phyloP scores from a whole-genome alignment of 441 rosid species.

The Oxalis stricta region DNA sequence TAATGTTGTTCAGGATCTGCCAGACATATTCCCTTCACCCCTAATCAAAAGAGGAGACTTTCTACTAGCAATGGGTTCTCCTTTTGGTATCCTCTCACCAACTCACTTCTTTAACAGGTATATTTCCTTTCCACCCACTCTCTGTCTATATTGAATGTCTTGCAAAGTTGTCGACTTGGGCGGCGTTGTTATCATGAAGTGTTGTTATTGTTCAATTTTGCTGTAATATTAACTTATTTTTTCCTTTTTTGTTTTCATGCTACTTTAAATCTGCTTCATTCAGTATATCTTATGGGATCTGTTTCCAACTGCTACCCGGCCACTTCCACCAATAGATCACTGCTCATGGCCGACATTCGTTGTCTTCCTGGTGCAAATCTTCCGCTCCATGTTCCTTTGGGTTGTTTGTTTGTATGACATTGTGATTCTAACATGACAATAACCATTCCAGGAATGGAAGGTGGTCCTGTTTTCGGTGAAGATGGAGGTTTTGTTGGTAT shows the following conservation, averaged over 20 bases:
- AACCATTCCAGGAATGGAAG: conserved; percentile 67
- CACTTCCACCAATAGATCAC: conserved; percentile 33
- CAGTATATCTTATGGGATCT: conserved; percentile 76
- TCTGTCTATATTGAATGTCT: conserved; percentile 4
- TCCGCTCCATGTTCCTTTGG: conserved; percentile 10
- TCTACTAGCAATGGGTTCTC: conserved; percentile 83
- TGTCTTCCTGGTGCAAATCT: conserved; percentile 79
- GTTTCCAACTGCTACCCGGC: conserved; percentile 73
- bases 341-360: conserved; percentile 88
- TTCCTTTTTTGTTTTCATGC: neutral
- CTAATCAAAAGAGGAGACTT: conserved; percentile 48
- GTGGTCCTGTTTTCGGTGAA: conserved; percentile 73
- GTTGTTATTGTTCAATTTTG: neutral
- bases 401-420: conserved; percentile 10
- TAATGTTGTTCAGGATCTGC: conserved; percentile 41
- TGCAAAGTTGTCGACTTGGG: neutral
- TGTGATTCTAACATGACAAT: conserved; percentile 10
- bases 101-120: conserved; percentile 87
- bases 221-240: neutral
- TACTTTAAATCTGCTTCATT: conserved; percentile 15
- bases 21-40: conserved; percentile 24
- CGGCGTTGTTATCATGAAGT: neutral
- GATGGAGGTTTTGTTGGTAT: conserved; percentile 51
- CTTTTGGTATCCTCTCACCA: conserved; percentile 85
- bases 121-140: conserved; percentile 3